These are phyloP conservation scores for Tolypocladium amazonense DNA, from an alignment of 2,329 filamentous ascomycete species.

Conservation along the genomic window DNA sequence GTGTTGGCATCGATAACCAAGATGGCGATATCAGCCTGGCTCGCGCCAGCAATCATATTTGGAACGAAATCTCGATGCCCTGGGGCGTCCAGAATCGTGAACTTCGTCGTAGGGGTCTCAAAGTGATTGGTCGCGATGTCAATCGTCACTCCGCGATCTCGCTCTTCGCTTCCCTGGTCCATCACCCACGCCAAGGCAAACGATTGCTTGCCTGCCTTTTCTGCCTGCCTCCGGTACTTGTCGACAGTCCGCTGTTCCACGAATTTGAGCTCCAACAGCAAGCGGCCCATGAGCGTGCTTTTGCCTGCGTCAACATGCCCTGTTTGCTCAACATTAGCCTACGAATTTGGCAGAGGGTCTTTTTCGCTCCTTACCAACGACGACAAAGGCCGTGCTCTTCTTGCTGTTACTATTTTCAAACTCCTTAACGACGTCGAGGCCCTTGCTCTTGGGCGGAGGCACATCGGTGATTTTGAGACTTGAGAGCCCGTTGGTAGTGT, in stretches of 20 bases:
- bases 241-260: slow-evolving; percentile 83
- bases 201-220: slow-evolving; percentile 85
- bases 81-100: slow-evolving; percentile 91
- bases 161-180: slow-evolving; percentile 83
- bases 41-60: slow-evolving; percentile 97
- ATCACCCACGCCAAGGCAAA: slow-evolving; percentile 97
- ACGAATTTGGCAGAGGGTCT: too few species aligned
- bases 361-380: slow-evolving; percentile 56
- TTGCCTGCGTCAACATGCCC: slow-evolving; percentile 97
- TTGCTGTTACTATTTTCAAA: slow-evolving; percentile 68
- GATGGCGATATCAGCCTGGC: slow-evolving; percentile 91
- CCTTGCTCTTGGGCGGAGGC: slow-evolving; percentile 58
- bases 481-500: slow-evolving; percentile 18
- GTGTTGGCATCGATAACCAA: slow-evolving; percentile 85
- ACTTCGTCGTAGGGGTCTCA: slow-evolving; percentile 74
- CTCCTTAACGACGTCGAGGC: slow-evolving; percentile 74
- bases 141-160: slow-evolving; percentile 84
- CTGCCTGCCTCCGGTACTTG: slow-evolving; percentile 78
- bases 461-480: slow-evolving; percentile 36
- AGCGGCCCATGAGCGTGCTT: slow-evolving; percentile 92
- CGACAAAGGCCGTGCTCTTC: slow-evolving; percentile 79
- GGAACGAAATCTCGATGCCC: slow-evolving; percentile 94
- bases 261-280: slow-evolving; percentile 79
- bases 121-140: slow-evolving; percentile 95
- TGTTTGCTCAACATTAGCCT: slow-evolving; percentile 17